These are phyloP conservation scores for Erucastrum elatum DNA, from an alignment of 345 rosid species.

Conservation along the genomic window DNA sequence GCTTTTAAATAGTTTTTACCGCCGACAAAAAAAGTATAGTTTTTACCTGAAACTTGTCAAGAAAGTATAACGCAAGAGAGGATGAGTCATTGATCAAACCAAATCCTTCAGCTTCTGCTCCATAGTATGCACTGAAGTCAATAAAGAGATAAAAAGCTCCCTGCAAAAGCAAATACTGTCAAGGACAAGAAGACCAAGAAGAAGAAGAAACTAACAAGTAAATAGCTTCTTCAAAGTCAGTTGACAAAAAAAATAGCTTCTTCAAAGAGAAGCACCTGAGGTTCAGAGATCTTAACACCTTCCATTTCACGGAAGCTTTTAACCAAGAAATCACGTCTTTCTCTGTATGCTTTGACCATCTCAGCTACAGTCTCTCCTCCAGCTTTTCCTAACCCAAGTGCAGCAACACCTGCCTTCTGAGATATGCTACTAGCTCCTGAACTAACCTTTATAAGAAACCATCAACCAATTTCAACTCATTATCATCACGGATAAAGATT, in stretches of 20 bases:
- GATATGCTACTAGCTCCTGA: constrained; percentile 94
- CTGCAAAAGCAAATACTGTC: constrained; percentile 45
- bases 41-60: constrained; percentile 43
- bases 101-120: constrained; percentile 71
- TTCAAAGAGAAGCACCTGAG: constrained; percentile 62
- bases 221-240: too few species aligned
- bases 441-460: constrained; percentile 49
- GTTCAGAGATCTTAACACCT: constrained; percentile 83
- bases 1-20: neutral
- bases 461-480: neutral
- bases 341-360: constrained; percentile 91
- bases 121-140: constrained; percentile 83
- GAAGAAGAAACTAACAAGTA: constrained; percentile 12
- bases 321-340: constrained; percentile 86
- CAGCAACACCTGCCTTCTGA: constrained; percentile 91
- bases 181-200: neutral
- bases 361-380: constrained; percentile 83
- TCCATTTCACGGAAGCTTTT: constrained; percentile 70
- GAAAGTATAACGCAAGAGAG: constrained; percentile 67
- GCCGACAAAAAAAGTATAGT: neutral
- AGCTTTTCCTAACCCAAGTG: constrained; percentile 85
- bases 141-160: constrained; percentile 95
- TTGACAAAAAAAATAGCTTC: too few species aligned
- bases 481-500: too few species aligned
- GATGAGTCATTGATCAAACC: constrained; percentile 70